These are phyloP conservation scores for Aeschynomene evenia DNA, from an alignment of 306 rosid species.

Conservation along the genomic window DNA sequence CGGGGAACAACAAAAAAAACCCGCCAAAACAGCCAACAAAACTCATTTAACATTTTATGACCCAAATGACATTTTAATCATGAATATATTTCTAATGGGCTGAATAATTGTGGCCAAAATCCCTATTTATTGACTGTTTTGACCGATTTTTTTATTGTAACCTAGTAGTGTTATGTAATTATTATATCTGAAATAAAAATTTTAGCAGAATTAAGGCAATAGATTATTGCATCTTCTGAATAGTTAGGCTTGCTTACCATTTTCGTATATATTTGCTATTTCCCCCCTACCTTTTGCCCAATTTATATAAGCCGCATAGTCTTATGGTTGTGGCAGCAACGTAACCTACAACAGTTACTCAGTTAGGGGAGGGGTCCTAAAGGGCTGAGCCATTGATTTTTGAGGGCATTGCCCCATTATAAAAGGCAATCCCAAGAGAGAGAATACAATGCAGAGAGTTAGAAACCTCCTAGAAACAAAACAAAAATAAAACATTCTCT, in stretches of 20 bases:
- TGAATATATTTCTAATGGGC: no score
- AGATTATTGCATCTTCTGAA: not conserved
- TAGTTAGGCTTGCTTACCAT: not conserved
- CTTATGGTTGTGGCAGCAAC: conserved; percentile 17
- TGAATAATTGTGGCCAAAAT: no score
- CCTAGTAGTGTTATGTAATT: no score
- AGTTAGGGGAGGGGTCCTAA: not conserved
- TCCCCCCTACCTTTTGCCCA: conserved; percentile 1
- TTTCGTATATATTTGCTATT: not conserved
- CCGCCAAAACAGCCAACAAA: no score
- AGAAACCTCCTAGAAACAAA: conserved; percentile 11
- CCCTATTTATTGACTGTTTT: no score
- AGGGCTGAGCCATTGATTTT: conserved; percentile 11
- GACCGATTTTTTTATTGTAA: no score
- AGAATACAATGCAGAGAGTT: conserved; percentile 6
- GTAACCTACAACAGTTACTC: conserved; percentile 22
- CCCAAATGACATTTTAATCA: no score
- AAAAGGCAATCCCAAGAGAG: conserved; percentile 33
- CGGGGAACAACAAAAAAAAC: no score
- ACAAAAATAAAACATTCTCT: conserved; percentile 28
- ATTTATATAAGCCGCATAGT: conserved; percentile 34
- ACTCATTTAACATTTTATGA: no score
- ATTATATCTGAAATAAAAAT: no score
- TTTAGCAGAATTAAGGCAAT: conserved; percentile 26
- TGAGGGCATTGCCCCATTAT: conserved; percentile 30